Evolutionary conservation across 495 filamentous ascomycete genomes (phyloP), one percentile per base, ranked within the genome.

Genomic region (Penicillium manginii): DNA sequence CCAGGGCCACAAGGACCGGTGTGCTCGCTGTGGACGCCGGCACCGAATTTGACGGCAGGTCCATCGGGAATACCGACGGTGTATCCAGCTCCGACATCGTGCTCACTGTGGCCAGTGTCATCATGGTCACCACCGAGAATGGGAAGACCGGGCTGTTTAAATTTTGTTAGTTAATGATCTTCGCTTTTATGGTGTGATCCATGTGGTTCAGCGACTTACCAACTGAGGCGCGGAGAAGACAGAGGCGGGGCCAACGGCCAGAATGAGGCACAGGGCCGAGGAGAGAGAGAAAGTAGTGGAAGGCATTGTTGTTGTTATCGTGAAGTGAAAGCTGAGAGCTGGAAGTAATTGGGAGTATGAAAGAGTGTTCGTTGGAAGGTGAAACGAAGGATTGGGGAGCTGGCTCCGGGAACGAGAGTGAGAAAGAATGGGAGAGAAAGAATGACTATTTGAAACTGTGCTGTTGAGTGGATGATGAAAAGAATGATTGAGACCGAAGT

Each of bases 181-280:
- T 4, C 10, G 10, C 17, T 47, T 19, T 22, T 39, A 17, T 29
- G 49, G 51, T 33, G 21, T 50, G n/a, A 21, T 59, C 49, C 53
- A 58, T 63, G 61, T 58, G 58, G 33, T 50, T 32, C 52, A 40
- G 40, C 0, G 4, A 59, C 64, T 64, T 51, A 67, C 65, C 49
- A 63, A 40, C 53, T 68, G 62, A 18, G 67, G 76, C 17, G 65
- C 67, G 14, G 76, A 64, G 17, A 79, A 62, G 23, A 75, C 67
- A 7, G 69, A 57, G 11, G 65, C 61, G 29, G 75, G 74, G 32
- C 67, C 69, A 35, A 69, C 55, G 47, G 73, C 61, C 19, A 79
- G 67, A 48, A 74, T 21, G 5, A 78, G 68, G 60, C 69, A 73
- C 60, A 79, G 54, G 45, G 73, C 64, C 52, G 74, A 60, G 6